Evolutionary conservation across 169 alveolate genomes (phyloP).

Genomic region (Toxoplasma gondii): DNA sequence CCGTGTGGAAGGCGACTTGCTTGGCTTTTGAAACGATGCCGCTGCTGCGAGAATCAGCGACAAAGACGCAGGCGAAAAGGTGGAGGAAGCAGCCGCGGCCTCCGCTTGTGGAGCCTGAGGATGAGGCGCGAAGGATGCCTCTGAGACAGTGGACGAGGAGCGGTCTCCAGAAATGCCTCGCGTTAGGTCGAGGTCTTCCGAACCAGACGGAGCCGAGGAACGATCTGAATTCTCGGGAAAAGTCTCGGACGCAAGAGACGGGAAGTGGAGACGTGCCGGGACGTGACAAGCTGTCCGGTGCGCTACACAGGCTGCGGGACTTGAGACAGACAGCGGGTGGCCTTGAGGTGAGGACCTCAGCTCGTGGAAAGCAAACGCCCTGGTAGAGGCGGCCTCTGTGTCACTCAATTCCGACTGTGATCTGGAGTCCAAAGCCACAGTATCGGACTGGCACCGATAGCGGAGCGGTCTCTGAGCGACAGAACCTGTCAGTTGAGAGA

Average conservation of each 20-base stretch:
- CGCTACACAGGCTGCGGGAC: background rate
- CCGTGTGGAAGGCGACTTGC: background rate
- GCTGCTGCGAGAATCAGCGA: background rate
- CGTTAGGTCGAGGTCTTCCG: background rate
- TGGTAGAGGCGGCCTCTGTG: background rate
- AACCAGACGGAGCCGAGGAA: background rate
- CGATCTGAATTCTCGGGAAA: background rate
- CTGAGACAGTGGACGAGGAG: background rate
- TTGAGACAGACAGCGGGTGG: background rate
- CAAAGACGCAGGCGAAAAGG: background rate
- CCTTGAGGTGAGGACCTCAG: background rate
- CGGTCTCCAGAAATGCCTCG: background rate
- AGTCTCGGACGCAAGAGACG: background rate
- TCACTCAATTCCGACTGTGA: background rate
- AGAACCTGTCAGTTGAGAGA: background rate
- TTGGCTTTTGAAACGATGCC: background rate
- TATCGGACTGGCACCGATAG: conserved; percentile 23
- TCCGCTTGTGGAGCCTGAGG: background rate
- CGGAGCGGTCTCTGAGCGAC: background rate
- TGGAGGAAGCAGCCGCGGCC: background rate
- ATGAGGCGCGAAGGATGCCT: background rate
- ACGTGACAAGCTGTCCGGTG: background rate
- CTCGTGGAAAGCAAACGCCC: background rate
- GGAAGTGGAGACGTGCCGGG: background rate
- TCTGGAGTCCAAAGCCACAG: background rate